A percentile compares a stretch with the other conserved stretches of the same genome.
Conservation (phyloP, 176 grass and related monocot genomes). For the barley (Hordeum vulgare) region MorexV3_pseudomolecules_assembly NC_058520.1:267095910-267096409, state of each 20-base stretch:
- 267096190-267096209: not conserved
- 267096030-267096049: not conserved
- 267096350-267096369: no score
- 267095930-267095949: not conserved
- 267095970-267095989: not conserved
- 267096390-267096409: no score
- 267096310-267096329: not conserved
- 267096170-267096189: not conserved
- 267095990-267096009: not conserved
- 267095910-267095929: not conserved
- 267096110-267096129: not conserved
- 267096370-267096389: no score
- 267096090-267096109: not conserved
- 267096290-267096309: not conserved
- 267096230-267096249: no score
- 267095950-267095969: not conserved
- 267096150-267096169: not conserved
- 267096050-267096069: not conserved
- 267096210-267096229: not conserved
- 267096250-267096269: not conserved
- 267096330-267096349: not conserved
- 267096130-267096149: not conserved
- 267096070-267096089: not conserved
- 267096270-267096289: not conserved
- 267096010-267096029: not conserved